Evolutionary conservation across 345 rosid genomes (phyloP).

Genomic region (Rubroshorea leprosula): DNA sequence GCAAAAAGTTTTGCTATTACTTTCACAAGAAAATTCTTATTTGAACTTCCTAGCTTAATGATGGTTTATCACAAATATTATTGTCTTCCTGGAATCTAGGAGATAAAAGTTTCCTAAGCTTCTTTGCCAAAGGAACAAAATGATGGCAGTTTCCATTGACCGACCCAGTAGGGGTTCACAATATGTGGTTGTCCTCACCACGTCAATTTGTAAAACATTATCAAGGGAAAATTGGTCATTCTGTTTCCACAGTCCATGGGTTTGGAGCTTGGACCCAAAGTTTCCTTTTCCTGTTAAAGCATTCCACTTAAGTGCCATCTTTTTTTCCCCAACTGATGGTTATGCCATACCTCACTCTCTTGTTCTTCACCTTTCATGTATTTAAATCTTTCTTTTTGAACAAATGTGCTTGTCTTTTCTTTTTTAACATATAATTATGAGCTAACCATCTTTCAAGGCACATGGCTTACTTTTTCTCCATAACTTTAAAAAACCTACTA

Average conservation of each 20-base stretch:
- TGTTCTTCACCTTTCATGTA: background rate
- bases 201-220: background rate
- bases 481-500: constrained; percentile 4
- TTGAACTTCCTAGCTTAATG: background rate
- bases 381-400: background rate
- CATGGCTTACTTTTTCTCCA: constrained; percentile 6
- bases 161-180: background rate
- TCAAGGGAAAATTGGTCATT: background rate
- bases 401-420: background rate
- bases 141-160: background rate
- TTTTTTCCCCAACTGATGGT: background rate
- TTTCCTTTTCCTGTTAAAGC: background rate
- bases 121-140: too few relatives aligned
- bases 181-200: background rate
- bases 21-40: too few relatives aligned
- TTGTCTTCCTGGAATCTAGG: too few relatives aligned
- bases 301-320: background rate
- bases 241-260: background rate
- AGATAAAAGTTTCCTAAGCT: background rate
- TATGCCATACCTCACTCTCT: background rate
- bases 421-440: constrained; percentile 10
- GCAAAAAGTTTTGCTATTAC: too few relatives aligned
- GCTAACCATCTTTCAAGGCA: background rate
- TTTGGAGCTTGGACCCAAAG: background rate
- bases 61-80: too few relatives aligned